phyloP scores from a whole-genome alignment of 2,329 filamentous ascomycete species.

The Hypoxylon sp. region DNA sequence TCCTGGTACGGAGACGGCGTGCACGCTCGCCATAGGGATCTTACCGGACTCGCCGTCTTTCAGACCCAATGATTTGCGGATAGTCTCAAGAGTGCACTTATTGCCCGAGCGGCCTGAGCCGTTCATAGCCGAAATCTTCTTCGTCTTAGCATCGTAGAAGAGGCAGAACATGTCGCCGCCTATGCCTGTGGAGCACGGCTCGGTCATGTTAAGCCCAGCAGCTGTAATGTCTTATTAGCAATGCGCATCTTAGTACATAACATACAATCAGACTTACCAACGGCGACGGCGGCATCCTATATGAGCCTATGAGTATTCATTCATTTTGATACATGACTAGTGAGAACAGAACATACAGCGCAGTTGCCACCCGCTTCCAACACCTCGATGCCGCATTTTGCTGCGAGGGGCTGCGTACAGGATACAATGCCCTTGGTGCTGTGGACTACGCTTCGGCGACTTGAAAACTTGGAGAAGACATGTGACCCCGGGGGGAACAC shows the following conservation, averaged over 20 bases:
- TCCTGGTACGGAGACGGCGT: constrained; percentile 88
- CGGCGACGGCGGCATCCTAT: constrained; percentile 95
- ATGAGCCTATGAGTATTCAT: neutral
- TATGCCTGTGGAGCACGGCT: constrained; percentile 93
- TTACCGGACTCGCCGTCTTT: constrained; percentile 65
- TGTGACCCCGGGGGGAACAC: constrained; percentile 61
- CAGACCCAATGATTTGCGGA: constrained; percentile 78
- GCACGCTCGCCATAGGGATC: constrained; percentile 82
- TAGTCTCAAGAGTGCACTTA: constrained; percentile 75
- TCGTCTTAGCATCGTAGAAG: constrained; percentile 86
- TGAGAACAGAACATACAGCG: constrained; percentile 74
- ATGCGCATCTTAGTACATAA: neutral
- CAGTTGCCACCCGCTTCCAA: constrained; percentile 93
- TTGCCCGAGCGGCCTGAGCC: constrained; percentile 87
- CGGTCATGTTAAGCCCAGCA: constrained; percentile 91
- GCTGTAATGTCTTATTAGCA: constrained; percentile 62
- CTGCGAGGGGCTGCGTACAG: constrained; percentile 89
- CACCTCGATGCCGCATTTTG: constrained; percentile 86
- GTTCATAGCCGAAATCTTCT: constrained; percentile 88
- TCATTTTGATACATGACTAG: neutral
- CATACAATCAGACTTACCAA: constrained; percentile 68
- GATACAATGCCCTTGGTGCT: constrained; percentile 93
- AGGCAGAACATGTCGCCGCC: constrained; percentile 98
- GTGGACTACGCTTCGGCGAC: constrained; percentile 90
- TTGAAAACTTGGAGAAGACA: constrained; percentile 76